Conservation (phyloP, 352 stramenopile species). For the Pythium chondricola region DNA sequence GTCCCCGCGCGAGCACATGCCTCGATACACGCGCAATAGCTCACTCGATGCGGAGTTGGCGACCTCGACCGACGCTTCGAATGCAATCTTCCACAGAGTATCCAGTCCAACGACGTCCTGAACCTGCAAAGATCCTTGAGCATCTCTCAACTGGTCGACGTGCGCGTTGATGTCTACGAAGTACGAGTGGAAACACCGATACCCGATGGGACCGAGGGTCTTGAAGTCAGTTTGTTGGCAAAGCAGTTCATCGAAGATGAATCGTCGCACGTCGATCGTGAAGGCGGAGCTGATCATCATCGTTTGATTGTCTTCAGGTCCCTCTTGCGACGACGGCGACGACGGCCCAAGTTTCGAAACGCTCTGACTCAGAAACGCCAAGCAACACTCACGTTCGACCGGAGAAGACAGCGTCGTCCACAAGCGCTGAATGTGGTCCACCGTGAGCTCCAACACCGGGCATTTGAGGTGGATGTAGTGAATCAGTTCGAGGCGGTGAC, state of each 20-base stretch:
- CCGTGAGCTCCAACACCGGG: conserved; percentile 62
- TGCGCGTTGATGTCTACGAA: conserved; percentile 71
- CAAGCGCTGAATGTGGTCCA: conserved; percentile 67
- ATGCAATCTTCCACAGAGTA: conserved; percentile 77
- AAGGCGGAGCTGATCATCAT: conserved; percentile 69
- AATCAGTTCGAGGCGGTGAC: conserved; percentile 80
- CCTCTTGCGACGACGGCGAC: conserved; percentile 12
- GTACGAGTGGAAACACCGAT: conserved; percentile 86
- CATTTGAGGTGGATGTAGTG: conserved; percentile 84
- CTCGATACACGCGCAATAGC: conserved; percentile 75
- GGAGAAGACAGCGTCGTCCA: conserved; percentile 73
- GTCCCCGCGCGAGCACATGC: conserved; percentile 31
- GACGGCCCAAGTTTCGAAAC: conserved; percentile 10
- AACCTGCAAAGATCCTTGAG: not conserved
- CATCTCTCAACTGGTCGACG: not conserved
- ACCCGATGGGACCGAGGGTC: conserved; percentile 65
- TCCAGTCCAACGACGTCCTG: conserved; percentile 56
- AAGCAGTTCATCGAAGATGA: conserved; percentile 81
- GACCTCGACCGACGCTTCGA: conserved; percentile 71
- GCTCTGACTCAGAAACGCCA: conserved; percentile 84
- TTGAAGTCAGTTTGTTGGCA: conserved; percentile 74
- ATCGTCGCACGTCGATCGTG: conserved; percentile 61
- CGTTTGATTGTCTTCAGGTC: conserved; percentile 10
- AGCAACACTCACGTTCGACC: conserved; percentile 70
- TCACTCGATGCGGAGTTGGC: conserved; percentile 73